Conservation (phyloP, 768 basidiomycete genomes). For the Tephrocybe rancida region DNA sequence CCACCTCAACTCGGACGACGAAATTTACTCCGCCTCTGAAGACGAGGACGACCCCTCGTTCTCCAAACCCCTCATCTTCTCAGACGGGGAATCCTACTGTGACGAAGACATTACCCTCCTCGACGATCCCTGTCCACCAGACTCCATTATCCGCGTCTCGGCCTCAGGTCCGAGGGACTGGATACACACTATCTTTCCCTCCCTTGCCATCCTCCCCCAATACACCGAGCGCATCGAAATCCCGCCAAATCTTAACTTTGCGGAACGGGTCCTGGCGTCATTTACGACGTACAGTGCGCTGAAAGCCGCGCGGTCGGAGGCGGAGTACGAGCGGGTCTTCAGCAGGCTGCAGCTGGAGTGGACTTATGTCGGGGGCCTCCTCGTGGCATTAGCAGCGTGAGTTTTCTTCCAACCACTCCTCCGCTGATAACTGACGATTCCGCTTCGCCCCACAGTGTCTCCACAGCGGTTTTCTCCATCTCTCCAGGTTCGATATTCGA, state of each 20-base stretch:
- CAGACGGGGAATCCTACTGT: constrained; percentile 22
- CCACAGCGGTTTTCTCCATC: constrained; percentile 68
- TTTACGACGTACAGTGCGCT: constrained; percentile 64
- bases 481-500: constrained; percentile 52
- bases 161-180: neutral
- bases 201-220: constrained; percentile 29
- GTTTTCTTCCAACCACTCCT: constrained; percentile 13
- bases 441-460: constrained; percentile 30
- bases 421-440: neutral
- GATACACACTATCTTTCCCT: constrained; percentile 5
- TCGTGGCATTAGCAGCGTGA: constrained; percentile 63
- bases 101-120: constrained; percentile 15
- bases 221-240: constrained; percentile 45
- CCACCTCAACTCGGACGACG: constrained; percentile 44
- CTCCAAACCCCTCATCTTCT: constrained; percentile 21
- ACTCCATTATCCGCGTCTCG: neutral
- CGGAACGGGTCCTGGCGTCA: constrained; percentile 43
- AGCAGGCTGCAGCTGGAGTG: constrained; percentile 58
- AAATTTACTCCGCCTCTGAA: constrained; percentile 24
- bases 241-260: constrained; percentile 25
- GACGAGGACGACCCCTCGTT: constrained; percentile 24
- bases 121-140: neutral
- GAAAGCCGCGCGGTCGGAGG: constrained; percentile 44
- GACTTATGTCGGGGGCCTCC: constrained; percentile 64
- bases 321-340: constrained; percentile 54